A percentile compares a stretch with the other conserved stretches of the same genome.
phyloP scores from a whole-genome alignment of 1,284 basidiomycete genomes.

The Melanopsichium pennsylvanicum region DNA sequence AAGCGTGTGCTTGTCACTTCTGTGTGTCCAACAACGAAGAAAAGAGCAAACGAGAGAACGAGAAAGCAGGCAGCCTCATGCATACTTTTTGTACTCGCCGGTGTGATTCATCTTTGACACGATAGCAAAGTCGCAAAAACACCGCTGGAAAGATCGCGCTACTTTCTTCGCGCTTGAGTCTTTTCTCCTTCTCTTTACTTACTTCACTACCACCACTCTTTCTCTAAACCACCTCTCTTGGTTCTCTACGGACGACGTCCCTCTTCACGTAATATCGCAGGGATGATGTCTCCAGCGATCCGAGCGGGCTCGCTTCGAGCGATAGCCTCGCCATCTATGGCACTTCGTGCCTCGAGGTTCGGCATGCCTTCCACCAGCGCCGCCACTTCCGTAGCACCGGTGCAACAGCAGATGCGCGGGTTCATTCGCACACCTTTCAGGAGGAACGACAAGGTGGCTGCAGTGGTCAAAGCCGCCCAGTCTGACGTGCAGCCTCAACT shows the following conservation, averaged over 20 bases:
- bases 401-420: constrained; percentile 23
- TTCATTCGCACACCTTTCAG: constrained; percentile 33
- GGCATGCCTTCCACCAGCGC: constrained; percentile 31
- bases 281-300: constrained; percentile 40
- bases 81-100: too few species aligned
- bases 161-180: background rate
- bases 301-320: constrained; percentile 40
- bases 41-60: background rate
- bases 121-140: background rate
- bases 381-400: constrained; percentile 1
- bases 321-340: constrained; percentile 18
- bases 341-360: constrained; percentile 21
- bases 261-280: background rate
- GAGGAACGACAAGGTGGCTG: constrained; percentile 34
- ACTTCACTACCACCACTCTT: constrained; percentile 21
- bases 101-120: constrained; percentile 4
- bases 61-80: too few species aligned
- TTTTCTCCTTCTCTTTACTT: background rate
- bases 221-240: background rate
- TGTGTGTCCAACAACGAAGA: too few species aligned
- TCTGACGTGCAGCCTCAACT: constrained; percentile 25
- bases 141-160: background rate
- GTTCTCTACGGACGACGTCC: constrained; percentile 12
- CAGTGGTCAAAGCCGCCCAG: constrained; percentile 13
- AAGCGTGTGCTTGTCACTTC: too few species aligned